Percentiles rank a stretch among this genome's conserved stretches.
Conservation (phyloP, 2,329 filamentous ascomycete genomes). For the Paracorniculantispora psalliotae region DNA sequence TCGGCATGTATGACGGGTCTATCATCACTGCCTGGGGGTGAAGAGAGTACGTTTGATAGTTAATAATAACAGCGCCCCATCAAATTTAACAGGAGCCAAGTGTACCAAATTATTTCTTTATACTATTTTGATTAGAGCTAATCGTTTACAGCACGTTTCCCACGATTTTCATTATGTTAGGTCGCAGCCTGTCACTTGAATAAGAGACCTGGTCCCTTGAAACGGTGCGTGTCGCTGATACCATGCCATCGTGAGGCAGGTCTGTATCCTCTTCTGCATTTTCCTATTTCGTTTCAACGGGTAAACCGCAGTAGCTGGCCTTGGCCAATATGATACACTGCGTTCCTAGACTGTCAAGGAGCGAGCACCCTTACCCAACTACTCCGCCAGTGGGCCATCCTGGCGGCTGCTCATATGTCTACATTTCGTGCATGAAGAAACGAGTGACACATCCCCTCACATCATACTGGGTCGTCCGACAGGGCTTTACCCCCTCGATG, state of each 20-base stretch:
- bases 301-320: not conserved
- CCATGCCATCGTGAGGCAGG: constrained; percentile 5
- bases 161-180: no score
- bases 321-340: not conserved
- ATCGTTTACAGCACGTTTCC: no score
- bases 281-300: not conserved
- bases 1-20: no score
- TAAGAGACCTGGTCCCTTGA: constrained; percentile 8
- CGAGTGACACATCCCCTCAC: constrained; percentile 4
- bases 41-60: no score
- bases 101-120: no score
- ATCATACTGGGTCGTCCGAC: not conserved
- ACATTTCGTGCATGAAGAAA: constrained; percentile 8
- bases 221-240: constrained; percentile 4
- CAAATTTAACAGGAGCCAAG: no score
- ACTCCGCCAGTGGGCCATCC: not conserved
- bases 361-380: not conserved
- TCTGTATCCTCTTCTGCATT: not conserved
- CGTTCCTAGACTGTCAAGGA: not conserved
- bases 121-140: no score
- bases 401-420: not conserved
- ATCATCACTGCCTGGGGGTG: no score
- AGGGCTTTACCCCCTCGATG: not conserved
- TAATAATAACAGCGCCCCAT: no score
- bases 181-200: no score